Percentiles rank a stretch among this genome's conserved stretches.
These are phyloP conservation scores for Speleostelium caveatum DNA, from an alignment of 78 protist genomes.

Conservation along the genomic window DNA sequence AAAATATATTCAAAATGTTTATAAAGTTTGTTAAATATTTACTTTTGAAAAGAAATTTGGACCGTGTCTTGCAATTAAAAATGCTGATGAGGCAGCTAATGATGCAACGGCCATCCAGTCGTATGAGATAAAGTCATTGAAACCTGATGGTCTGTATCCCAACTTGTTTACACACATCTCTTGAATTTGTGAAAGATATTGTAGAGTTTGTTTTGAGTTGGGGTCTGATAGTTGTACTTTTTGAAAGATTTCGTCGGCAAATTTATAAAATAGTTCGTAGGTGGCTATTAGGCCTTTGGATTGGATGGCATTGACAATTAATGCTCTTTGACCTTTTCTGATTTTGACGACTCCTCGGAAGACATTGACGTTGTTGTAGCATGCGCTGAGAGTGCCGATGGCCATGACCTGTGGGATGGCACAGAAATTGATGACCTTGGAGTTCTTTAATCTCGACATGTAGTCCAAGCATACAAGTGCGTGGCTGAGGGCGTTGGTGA, in stretches of 20 bases:
- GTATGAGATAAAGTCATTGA: constrained; percentile 55
- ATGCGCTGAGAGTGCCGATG: constrained; percentile 91
- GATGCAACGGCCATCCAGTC: constrained; percentile 73
- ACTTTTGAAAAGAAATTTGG: constrained; percentile 72
- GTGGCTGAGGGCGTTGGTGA: constrained; percentile 92
- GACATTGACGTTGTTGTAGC: constrained; percentile 91
- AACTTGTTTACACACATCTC: constrained; percentile 41
- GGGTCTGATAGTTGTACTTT: constrained; percentile 69
- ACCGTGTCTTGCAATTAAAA: constrained; percentile 72
- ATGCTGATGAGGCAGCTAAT: constrained; percentile 67
- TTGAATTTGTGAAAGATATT: constrained; percentile 43
- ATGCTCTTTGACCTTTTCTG: constrained; percentile 89
- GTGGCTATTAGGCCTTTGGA: constrained; percentile 29
- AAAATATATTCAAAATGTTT: background rate
- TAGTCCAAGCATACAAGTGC: constrained; percentile 86
- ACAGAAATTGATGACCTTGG: constrained; percentile 89
- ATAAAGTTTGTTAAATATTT: background rate
- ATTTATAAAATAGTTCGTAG: constrained; percentile 54
- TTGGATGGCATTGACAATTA: constrained; percentile 65
- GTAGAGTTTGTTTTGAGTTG: constrained; percentile 37
- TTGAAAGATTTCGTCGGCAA: constrained; percentile 33
- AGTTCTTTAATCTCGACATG: constrained; percentile 78
- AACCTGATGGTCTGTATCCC: constrained; percentile 71
- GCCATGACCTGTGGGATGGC: constrained; percentile 99
- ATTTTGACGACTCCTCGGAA: constrained; percentile 94